Conservation (phyloP, 1,139 yeast species). For the Kazachstania sp. region DNA sequence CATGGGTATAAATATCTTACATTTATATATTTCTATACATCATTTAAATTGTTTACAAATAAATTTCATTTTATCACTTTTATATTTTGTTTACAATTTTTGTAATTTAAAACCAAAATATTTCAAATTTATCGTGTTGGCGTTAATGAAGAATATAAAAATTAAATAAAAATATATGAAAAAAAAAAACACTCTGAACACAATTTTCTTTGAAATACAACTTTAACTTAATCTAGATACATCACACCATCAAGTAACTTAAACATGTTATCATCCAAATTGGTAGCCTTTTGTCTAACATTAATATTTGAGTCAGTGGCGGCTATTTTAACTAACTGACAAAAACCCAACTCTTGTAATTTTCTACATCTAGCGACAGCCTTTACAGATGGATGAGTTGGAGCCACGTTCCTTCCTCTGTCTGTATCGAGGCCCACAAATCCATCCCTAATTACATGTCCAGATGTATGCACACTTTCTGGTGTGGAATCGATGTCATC, state of each 20-base stretch:
- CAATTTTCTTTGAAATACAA: neutral
- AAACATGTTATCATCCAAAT: slow-evolving; percentile 29
- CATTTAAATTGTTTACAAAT: too few species aligned
- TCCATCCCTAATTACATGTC: neutral
- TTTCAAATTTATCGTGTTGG: neutral
- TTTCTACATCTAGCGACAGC: slow-evolving; percentile 25
- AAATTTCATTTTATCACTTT: neutral
- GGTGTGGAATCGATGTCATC: slow-evolving; percentile 10
- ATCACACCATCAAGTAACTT: slow-evolving; percentile 10
- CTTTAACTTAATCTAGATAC: neutral
- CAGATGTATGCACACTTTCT: neutral
- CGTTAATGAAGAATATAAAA: neutral
- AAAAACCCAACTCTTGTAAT: slow-evolving; percentile 23
- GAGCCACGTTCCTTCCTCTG: too few species aligned
- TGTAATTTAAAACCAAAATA: neutral
- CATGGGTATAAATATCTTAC: too few species aligned
- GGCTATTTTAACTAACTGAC: slow-evolving; percentile 24
- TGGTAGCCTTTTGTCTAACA: slow-evolving; percentile 29
- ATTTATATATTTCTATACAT: too few species aligned
- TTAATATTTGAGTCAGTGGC: slow-evolving; percentile 24
- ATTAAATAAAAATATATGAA: neutral
- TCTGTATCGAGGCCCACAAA: too few species aligned
- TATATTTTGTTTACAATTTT: neutral
- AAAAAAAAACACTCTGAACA: neutral
- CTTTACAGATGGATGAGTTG: slow-evolving; percentile 3